Conservation (phyloP, 208 protist genomes). For the Leishmania gerbilli region DNA sequence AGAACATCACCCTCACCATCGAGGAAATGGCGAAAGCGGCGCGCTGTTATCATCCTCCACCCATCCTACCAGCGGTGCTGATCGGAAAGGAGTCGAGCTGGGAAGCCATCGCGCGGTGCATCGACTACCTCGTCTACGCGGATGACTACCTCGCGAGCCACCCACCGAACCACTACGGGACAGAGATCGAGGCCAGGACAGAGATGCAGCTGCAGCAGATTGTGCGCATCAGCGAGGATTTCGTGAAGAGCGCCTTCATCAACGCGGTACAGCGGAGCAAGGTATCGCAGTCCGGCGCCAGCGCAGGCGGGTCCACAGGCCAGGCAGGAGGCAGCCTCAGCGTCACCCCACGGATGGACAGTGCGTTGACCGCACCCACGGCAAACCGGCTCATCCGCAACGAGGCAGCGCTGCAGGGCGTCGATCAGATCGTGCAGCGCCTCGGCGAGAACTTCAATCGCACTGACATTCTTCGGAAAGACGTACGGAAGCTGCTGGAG, state of each 20-base stretch:
- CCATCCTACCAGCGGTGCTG: constrained; percentile 64
- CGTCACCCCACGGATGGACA: constrained; percentile 4
- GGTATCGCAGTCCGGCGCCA: background rate
- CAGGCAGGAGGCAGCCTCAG: background rate
- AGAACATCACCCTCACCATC: constrained; percentile 86
- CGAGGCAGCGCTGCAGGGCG: constrained; percentile 51
- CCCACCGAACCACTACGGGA: constrained; percentile 60
- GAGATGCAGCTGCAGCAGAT: constrained; percentile 54
- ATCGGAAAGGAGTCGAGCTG: constrained; percentile 56
- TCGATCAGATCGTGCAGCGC: constrained; percentile 69
- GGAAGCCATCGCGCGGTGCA: constrained; percentile 63
- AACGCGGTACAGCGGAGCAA: constrained; percentile 48
- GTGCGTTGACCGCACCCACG: background rate
- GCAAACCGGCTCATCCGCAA: constrained; percentile 53
- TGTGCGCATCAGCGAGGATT: constrained; percentile 66
- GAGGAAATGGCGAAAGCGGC: constrained; percentile 85
- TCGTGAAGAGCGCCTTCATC: constrained; percentile 72
- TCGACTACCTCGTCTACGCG: constrained; percentile 90
- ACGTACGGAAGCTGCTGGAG: constrained; percentile 63
- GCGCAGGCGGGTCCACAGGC: background rate
- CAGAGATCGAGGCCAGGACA: constrained; percentile 51
- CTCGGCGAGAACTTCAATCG: constrained; percentile 86
- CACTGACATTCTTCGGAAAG: constrained; percentile 55
- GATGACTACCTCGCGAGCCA: constrained; percentile 79
- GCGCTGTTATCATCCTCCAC: constrained; percentile 84